Evolutionary conservation across 192 early-diverging fungal species (phyloP), one percentile per base, ranked within the genome.

Genomic region (Nowakowskiella sp.): DNA sequence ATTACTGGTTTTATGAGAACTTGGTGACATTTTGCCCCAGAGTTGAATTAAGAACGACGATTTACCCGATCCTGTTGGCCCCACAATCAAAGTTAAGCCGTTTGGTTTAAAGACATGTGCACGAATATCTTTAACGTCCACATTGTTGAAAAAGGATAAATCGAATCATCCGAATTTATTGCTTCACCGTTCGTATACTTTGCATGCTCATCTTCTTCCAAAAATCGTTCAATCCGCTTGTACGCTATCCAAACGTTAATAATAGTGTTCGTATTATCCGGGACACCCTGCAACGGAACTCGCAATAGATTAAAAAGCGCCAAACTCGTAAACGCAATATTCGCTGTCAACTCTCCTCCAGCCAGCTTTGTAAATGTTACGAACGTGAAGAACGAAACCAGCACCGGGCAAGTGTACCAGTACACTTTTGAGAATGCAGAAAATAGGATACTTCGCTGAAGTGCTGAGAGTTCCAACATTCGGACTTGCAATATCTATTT

Each of bases 31-130:
- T 67, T 94, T 90, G 27, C 90, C 90, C 2, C 92, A 67, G 22
- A 95, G 73, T 44, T 89, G 86, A 13, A 82, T 49, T 7, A 94
- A 62, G 44, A 98, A 56, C 5, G 83, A 84, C 1, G 68, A 54
- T 64, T 98, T 98, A 42, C 95, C 95, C n/a, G 80, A 73, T 0
- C 91, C 95, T 9, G 92, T 94, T 0, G 88, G 74, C 4, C 94
- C 94, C 26, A 80, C 80, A 27, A 95, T 61, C 9, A 93, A 73
- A 25, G 86, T 84, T 8, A 94, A 30, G 46, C 16, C 46, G 29
- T 55, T 25, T 51, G 36, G 7, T 13, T n/a, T n/a, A n/a, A n/a
- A n/a, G 10, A 6, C 9, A 24, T n/a, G 47, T 16, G 31, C 47
- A 9, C 31, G 0, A 4, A 6, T 4, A 46, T 16, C 36, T 16